Base-by-base conservation (phyloP, 371 early-diverging fungal genomes). In the Mucor saturninus region DNA sequence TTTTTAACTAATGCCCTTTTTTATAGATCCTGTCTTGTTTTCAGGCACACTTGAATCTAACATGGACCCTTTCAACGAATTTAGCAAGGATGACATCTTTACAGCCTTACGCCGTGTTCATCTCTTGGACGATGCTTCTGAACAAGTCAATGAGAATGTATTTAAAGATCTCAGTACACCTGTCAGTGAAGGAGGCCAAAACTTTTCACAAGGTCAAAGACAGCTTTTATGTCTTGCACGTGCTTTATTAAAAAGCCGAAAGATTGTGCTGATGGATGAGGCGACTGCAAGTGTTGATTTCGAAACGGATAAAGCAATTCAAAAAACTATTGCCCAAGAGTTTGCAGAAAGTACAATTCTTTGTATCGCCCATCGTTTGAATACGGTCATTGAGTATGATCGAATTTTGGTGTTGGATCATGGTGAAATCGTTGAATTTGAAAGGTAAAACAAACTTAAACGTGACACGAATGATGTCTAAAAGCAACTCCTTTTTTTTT, bases 181-280 rank as follows among this genome's bases (percentile, higher is more conserved):
- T 9, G 87, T 88, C 4, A 80, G 73, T 28, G 87, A 87, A 64
- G 85, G 86, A 11, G 95, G 95, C 52, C 82, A 85, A 32, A 91
- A 89, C 61, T 87, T 93, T 56, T 88, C 88, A n/a, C 85, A 92
- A 42, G 96, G 96, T 6, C 91, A 95, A 66, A 81, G 89, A 14
- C 96, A 96, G 71, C 69, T 95, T 56, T 71, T 96, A 49, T 87
- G 91, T 37, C 74, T 96, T 38, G 91, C 91, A 2, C 86, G 95
- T 54, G 93, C 94, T 5, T 68, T 95, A 53, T 67, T 95, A 15
- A 76, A 73, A 42, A 54, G 69, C 10, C 63, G 69, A 10, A 74
- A 74, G 31, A 78, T 91, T 32, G 67, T 90, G 21, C 37, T 86
- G 5, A 77, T 87, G 80, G 87, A 87, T 51, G 86, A 87, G 61